Conservation (phyloP, 805 yeast species). For the Pichia ethanolica region DNA sequence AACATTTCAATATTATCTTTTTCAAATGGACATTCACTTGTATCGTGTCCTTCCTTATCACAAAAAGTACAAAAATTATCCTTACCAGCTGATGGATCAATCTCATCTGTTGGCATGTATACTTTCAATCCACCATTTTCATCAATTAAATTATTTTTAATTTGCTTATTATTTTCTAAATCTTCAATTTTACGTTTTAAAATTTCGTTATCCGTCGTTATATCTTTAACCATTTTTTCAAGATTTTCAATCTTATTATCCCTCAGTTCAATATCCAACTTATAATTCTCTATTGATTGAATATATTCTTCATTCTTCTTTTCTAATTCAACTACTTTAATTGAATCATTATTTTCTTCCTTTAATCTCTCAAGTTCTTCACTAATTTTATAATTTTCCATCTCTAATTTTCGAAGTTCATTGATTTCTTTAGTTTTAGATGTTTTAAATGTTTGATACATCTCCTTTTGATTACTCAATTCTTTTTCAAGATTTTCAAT, state of each 20-base stretch:
- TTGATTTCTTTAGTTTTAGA: slow-evolving; percentile 12
- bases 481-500: background rate
- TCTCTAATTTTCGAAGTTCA: slow-evolving; percentile 12
- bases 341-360: background rate
- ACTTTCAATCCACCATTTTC: slow-evolving; percentile 22
- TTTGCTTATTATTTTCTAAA: background rate
- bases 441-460: slow-evolving; percentile 8
- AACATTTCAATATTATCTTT: slow-evolving; percentile 36
- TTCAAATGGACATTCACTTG: slow-evolving; percentile 83
- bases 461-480: background rate
- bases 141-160: background rate
- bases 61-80: slow-evolving; percentile 88
- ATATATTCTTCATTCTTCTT: background rate
- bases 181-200: background rate
- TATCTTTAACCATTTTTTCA: background rate
- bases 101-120: slow-evolving; percentile 38
- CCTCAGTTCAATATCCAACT: slow-evolving; percentile 1
- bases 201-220: background rate
- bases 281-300: background rate
- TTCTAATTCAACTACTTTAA: background rate
- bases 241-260: background rate
- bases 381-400: slow-evolving; percentile 13
- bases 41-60: slow-evolving; percentile 83
- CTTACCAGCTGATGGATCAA: slow-evolving; percentile 70
- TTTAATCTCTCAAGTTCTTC: slow-evolving; percentile 12